A percentile compares a stretch with the other conserved stretches of the same genome.
Evolutionary conservation across 208 protist species (phyloP).

Genomic region (Zelonia costaricensis): DNA sequence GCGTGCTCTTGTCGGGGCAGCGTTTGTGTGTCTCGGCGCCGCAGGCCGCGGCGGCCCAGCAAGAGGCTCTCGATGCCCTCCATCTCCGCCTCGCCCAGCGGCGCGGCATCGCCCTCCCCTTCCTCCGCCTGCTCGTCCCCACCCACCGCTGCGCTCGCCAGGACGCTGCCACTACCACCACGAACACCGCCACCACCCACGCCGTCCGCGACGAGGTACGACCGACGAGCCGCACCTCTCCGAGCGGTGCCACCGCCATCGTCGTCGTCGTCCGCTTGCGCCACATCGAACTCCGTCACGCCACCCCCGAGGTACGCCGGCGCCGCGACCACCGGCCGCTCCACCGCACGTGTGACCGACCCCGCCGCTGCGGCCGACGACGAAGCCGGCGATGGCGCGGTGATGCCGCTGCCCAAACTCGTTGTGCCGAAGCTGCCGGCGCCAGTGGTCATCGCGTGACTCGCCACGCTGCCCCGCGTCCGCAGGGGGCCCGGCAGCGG

Average conservation of each 20-base stretch:
- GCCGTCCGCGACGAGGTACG: too few species aligned
- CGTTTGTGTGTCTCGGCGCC: too few species aligned
- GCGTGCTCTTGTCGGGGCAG: slow-evolving; percentile 1
- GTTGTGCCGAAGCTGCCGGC: background rate
- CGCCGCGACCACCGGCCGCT: slow-evolving; percentile 12
- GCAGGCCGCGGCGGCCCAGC: slow-evolving; percentile 2
- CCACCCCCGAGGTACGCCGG: slow-evolving; percentile 8
- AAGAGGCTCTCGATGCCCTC: background rate
- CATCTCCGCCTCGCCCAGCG: background rate
- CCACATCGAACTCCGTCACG: background rate
- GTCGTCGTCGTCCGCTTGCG: too few species aligned
- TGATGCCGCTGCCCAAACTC: background rate
- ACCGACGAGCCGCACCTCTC: background rate
- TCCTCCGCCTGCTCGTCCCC: background rate
- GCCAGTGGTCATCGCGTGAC: too few species aligned
- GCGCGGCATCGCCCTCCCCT: background rate
- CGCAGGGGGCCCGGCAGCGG: too few species aligned
- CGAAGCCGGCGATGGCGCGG: background rate
- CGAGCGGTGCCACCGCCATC: too few species aligned
- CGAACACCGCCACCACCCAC: too few species aligned
- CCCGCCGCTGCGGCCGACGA: slow-evolving; percentile 7
- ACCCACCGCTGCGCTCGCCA: too few species aligned
- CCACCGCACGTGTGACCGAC: background rate
- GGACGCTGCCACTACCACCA: background rate
- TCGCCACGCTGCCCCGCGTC: too few species aligned